Percentiles rank a stretch among this genome's conserved stretches.
Conservation (phyloP, 108 stramenopile species). For the Aurantiochytrium sp. region DNA sequence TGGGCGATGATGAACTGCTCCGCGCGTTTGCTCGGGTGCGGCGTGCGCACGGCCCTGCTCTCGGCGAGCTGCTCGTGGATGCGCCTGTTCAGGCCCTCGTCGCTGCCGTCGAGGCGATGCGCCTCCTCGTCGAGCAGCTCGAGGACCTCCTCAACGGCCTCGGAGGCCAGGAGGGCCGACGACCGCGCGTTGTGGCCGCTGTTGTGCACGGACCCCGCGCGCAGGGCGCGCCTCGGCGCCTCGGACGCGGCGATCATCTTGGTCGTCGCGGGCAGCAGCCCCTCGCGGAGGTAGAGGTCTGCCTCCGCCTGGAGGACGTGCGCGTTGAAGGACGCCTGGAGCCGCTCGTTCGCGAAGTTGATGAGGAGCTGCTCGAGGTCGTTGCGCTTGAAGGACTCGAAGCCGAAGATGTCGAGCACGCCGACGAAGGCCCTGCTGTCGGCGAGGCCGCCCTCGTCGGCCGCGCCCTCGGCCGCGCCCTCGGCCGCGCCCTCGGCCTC, state of each 20-base stretch:
- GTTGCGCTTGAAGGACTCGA: constrained; percentile 36
- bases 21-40: constrained; percentile 32
- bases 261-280: constrained; percentile 74
- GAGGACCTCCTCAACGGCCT: background rate
- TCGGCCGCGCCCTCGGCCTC: background rate
- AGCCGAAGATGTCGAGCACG: constrained; percentile 36
- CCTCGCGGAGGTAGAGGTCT: constrained; percentile 7
- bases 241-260: too few species aligned
- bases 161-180: background rate
- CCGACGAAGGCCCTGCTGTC: background rate
- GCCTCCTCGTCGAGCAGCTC: constrained; percentile 13
- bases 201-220: too few species aligned
- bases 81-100: background rate
- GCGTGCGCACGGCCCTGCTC: background rate
- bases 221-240: too few species aligned
- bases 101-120: background rate
- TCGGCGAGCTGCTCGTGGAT: background rate
- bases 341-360: constrained; percentile 40
- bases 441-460: too few species aligned
- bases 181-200: background rate
- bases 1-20: constrained; percentile 52
- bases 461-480: background rate
- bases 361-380: constrained; percentile 38
- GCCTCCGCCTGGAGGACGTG: constrained; percentile 28
- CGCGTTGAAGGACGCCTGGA: constrained; percentile 30